A percentile compares a stretch with the other conserved stretches of the same genome.
These are phyloP conservation scores for Clarireedia sp. DNA, from an alignment of 2,329 filamentous ascomycete genomes.

Conservation along the genomic window DNA sequence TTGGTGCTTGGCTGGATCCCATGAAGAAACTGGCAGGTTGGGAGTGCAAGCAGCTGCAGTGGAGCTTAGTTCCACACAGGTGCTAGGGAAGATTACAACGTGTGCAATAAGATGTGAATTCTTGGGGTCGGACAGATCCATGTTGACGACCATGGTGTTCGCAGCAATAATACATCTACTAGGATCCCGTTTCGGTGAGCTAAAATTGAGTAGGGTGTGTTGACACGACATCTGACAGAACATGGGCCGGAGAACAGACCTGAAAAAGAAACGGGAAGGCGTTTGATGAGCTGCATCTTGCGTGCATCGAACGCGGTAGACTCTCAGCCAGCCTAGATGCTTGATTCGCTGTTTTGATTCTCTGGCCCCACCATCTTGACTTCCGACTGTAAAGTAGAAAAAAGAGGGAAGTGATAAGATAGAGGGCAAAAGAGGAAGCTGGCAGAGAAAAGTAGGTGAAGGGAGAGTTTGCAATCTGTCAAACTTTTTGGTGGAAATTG, in stretches of 20 bases:
- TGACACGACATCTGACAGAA: neutral
- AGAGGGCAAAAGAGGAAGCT: too few relatives aligned
- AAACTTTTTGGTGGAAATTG: too few relatives aligned
- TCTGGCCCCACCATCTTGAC: too few relatives aligned
- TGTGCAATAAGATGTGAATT: neutral
- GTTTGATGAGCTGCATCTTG: slow-evolving; percentile 4
- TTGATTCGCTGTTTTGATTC: too few relatives aligned
- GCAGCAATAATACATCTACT: neutral
- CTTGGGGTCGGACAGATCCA: neutral
- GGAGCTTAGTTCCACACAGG: neutral
- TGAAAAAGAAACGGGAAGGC: neutral
- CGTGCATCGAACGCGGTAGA: neutral
- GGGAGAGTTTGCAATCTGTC: too few relatives aligned
- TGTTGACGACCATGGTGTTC: slow-evolving; percentile 7
- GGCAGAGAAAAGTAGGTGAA: too few relatives aligned
- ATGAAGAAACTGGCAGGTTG: neutral
- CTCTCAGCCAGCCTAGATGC: too few relatives aligned
- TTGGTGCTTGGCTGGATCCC: neutral
- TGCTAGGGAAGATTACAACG: neutral
- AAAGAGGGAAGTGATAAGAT: too few relatives aligned
- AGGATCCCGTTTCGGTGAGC: neutral
- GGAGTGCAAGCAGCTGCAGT: neutral
- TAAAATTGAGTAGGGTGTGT: neutral
- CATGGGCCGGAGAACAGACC: neutral
- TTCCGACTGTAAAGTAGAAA: too few relatives aligned